Evolutionary conservation across 176 grass and related monocot species (phyloP), one percentile per base, ranked within the genome.

Genomic region (Panicum miliaceum): DNA sequence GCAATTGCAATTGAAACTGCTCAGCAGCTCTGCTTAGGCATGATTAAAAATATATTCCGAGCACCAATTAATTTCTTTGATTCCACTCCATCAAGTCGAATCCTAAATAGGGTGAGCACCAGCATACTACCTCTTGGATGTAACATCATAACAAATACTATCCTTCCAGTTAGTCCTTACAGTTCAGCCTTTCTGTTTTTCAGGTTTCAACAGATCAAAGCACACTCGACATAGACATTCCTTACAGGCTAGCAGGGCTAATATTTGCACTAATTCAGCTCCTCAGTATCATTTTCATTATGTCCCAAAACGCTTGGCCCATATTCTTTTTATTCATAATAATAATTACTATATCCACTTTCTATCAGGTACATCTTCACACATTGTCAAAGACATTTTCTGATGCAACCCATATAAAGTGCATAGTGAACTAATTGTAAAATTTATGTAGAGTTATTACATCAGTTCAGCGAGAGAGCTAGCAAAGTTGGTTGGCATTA

Each of bases 251-350:
- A 68, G 94, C 94, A 61, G 94, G 94, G 52, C 79, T 97, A 41
- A 78, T 92, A 83, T 97, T 97, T 27, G 94, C 94, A 78, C 78
- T 94, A 70, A 86, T 97, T 89, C 90, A 97, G 77, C 92, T 97
- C 60, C 81, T 97, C 51, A 92, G 86, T 68, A 94, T 92, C 52
- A 91, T 94, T 86, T 68, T 91, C 80, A 87, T 97, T 5, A 92
- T 97, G 94, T 92, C 92, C 61, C 94, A 97, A 91, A 93, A 94
- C 71, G 94, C 92, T 40, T 91, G 94, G 92, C 86, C 94, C 36
- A 93, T 97, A 76, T 92, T 97, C 77, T 66, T 94, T 79, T 58
- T 97, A 76, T 97, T 97, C 51, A 25, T 90, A 73, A 82, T 92
- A 65, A 78, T 90, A 81, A 68, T 97, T 73, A 67, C 46, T 23